Evolutionary conservation across 352 stramenopile species (phyloP).

Genomic region (Globisporangium cederbergense): DNA sequence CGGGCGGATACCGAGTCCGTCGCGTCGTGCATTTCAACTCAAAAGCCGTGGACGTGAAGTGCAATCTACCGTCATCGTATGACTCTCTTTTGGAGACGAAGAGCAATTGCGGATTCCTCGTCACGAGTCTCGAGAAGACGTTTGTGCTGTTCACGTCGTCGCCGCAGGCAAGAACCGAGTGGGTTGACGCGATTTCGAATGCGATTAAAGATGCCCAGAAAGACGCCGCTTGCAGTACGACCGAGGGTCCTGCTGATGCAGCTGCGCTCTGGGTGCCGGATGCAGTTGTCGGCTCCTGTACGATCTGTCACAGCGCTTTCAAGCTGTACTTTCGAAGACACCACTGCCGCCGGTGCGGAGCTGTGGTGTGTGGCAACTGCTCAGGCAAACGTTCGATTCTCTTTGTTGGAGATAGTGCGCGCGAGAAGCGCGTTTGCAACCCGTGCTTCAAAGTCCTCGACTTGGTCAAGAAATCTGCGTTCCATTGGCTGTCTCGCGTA

Average conservation of each 20-base stretch:
- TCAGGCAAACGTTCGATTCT: conserved; percentile 61
- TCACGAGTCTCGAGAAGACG: conserved; percentile 80
- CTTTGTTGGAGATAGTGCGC: conserved; percentile 63
- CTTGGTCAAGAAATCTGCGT: conserved; percentile 57
- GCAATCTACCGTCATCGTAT: conserved; percentile 47
- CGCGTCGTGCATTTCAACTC: conserved; percentile 70
- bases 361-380: conserved; percentile 76
- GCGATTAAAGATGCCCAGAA: conserved; percentile 57
- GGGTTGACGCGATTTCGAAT: conserved; percentile 50
- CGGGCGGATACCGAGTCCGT: conserved; percentile 67
- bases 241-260: conserved; percentile 46
- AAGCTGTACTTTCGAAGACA: conserved; percentile 78
- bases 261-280: conserved; percentile 79
- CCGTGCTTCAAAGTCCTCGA: conserved; percentile 65
- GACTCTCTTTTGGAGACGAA: conserved; percentile 44
- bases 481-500: conserved; percentile 64
- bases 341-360: conserved; percentile 77
- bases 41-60: conserved; percentile 66
- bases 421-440: conserved; percentile 68
- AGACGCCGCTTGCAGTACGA: conserved; percentile 20
- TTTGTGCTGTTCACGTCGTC: conserved; percentile 73
- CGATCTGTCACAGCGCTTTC: conserved; percentile 63
- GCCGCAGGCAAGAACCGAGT: conserved; percentile 40
- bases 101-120: conserved; percentile 65
- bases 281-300: conserved; percentile 56